Evolutionary conservation across 805 yeast genomes (phyloP).

Genomic region (Candida caryicola): DNA sequence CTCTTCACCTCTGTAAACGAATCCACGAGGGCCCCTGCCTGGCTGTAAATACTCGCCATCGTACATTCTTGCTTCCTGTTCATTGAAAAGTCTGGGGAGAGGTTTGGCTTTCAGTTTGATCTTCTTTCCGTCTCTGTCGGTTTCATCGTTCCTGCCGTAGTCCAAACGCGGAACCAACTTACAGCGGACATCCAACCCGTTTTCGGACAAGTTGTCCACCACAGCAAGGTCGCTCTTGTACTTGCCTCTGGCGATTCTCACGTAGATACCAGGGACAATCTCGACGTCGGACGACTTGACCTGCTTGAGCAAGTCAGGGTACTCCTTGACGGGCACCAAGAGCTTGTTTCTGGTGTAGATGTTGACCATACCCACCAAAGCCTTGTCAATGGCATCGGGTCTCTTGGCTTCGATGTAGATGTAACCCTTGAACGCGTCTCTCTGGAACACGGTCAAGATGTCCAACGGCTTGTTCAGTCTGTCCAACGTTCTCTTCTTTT

Average conservation of each 20-base stretch:
- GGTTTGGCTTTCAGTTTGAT: slow-evolving; percentile 68
- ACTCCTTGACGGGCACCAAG: slow-evolving; percentile 91
- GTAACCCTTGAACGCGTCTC: slow-evolving; percentile 90
- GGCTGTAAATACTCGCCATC: slow-evolving; percentile 73
- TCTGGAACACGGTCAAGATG: slow-evolving; percentile 85
- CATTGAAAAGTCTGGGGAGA: slow-evolving; percentile 80
- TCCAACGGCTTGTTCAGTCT: slow-evolving; percentile 76
- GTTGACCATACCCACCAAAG: slow-evolving; percentile 86
- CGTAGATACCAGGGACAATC: slow-evolving; percentile 87
- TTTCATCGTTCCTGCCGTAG: slow-evolving; percentile 65
- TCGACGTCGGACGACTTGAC: slow-evolving; percentile 84
- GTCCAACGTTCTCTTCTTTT: slow-evolving; percentile 77
- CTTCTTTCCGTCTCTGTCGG: slow-evolving; percentile 45
- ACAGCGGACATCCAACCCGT: slow-evolving; percentile 92
- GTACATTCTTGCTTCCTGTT: slow-evolving; percentile 81
- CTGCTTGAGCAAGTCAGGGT: slow-evolving; percentile 88
- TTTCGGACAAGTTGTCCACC: slow-evolving; percentile 89
- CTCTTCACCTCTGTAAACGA: slow-evolving; percentile 80
- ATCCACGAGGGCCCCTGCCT: slow-evolving; percentile 59
- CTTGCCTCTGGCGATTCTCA: slow-evolving; percentile 85
- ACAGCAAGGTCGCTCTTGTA: slow-evolving; percentile 91
- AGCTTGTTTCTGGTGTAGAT: slow-evolving; percentile 71
- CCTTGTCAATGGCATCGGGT: slow-evolving; percentile 86
- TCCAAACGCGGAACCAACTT: slow-evolving; percentile 91
- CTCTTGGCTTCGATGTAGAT: slow-evolving; percentile 92